Base-by-base conservation (phyloP, 345 rosid species). In the Psidium guajava region DNA sequence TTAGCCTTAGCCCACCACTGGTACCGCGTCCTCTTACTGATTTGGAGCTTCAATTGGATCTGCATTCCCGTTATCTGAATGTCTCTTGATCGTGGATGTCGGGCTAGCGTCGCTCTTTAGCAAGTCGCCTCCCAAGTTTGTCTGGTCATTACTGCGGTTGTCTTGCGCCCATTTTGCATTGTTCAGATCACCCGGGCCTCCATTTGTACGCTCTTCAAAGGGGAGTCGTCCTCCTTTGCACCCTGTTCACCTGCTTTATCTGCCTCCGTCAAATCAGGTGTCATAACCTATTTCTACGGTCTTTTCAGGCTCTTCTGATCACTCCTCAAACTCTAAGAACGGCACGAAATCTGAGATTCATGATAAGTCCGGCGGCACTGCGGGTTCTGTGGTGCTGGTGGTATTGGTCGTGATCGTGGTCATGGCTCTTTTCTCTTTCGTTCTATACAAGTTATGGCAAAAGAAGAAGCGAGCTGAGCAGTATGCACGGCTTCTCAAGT, bases 391-490 rank as follows among this genome's bases (percentile, higher is more conserved):
- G 93, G 88, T 94, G 14, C 86, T 88, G 73, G 88, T 94, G 69
- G 52, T 96, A 86, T 83, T 92, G 54, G 25, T 94, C 49, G 95
- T 87, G 59, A 47, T 96, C 77, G 91, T 86, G 86, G 93, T 90
- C 22, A 87, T 93, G 54, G 94, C 87, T 15, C 85, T 91, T 88
- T 90, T 95, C 88, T 90, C 93, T 5, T 90, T 94, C 87, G 89
- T 93, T 88, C 92, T 98, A 44, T 94, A 90, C 93, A 96, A 96
- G 92, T 85, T 95, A 24, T 96, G 98, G 98, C 98, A 96, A 86
- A 97, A 91, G 95, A 98, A 96, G 96, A 98, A 96, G 90, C 90
- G 99, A 88, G 98, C 96, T 12, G 98, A 96, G 91, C 99, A 96
- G 88, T 95, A 95, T 87, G 99, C 99, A 53, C 94, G 97, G 32